These are phyloP conservation scores for Leucosporidium creatinivorum DNA, from an alignment of 768 basidiomycete species.

Conservation along the genomic window DNA sequence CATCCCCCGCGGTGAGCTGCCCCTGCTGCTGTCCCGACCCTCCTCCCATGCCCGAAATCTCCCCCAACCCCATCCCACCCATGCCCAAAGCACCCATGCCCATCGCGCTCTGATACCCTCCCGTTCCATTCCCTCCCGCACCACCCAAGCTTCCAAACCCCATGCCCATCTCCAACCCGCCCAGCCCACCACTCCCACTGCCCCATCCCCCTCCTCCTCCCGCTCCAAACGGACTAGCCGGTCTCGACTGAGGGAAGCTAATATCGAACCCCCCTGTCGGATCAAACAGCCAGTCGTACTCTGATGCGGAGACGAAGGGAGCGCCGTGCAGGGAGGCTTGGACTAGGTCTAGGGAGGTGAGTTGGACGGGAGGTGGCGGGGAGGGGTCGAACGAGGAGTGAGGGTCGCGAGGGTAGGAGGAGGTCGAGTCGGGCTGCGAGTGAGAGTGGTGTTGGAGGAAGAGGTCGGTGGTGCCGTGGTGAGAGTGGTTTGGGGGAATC, in stretches of 20 bases:
- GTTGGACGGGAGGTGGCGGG: conserved; percentile 19
- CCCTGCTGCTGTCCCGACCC: no score
- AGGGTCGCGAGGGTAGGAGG: not conserved
- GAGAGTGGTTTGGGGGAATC: not conserved
- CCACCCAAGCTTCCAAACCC: not conserved
- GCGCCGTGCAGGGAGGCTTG: conserved; percentile 21
- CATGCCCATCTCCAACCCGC: not conserved
- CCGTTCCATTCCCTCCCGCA: not conserved
- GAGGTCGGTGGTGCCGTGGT: conserved; percentile 11
- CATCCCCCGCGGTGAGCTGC: no score
- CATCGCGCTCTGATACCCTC: not conserved
- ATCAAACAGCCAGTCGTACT: conserved; percentile 32
- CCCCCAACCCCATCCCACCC: not conserved
- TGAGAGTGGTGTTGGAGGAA: conserved; percentile 8
- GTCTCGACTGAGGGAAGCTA: conserved; percentile 20
- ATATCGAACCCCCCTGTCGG: conserved; percentile 21
- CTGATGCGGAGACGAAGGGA: conserved; percentile 14
- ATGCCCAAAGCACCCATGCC: not conserved
- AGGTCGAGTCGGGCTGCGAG: not conserved
- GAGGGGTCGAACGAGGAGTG: conserved; percentile 13
- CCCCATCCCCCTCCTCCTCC: not conserved
- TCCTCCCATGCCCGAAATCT: not conserved
- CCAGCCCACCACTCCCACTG: not conserved
- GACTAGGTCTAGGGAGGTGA: conserved; percentile 28
- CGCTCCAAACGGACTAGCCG: conserved; percentile 20